Evolutionary conservation across 2,329 filamentous ascomycete genomes (phyloP).

Genomic region (Beauveria scarabaeidicola): DNA sequence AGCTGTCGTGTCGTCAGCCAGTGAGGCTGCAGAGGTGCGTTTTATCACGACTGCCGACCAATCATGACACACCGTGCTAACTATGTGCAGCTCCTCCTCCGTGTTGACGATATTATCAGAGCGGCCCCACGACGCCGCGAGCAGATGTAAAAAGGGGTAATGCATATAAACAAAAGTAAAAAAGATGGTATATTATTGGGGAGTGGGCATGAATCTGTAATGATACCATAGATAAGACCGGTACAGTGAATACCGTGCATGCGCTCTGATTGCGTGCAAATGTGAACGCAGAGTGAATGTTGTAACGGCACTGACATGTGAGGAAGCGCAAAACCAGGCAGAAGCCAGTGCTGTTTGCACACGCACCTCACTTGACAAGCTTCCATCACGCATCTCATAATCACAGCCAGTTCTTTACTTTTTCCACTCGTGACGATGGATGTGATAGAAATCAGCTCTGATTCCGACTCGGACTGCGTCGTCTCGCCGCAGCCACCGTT

Average conservation of each 20-base stretch:
- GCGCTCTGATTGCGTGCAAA: neutral
- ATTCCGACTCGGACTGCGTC: conserved; percentile 6
- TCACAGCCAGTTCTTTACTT: neutral
- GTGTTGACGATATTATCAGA: conserved; percentile 97
- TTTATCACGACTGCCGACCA: neutral
- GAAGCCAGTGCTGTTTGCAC: neutral
- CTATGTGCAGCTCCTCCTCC: conserved; percentile 36
- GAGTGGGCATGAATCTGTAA: conserved; percentile 27
- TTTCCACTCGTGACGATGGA: conserved; percentile 9
- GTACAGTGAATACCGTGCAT: neutral
- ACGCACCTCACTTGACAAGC: neutral
- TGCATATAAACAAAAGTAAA: conserved; percentile 13
- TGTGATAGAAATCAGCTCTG: conserved; percentile 8
- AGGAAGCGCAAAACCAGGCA: conserved; percentile 1
- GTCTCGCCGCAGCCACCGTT: neutral
- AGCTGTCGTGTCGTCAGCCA: conserved; percentile 93
- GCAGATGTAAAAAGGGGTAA: conserved; percentile 25
- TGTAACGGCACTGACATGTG: conserved; percentile 9
- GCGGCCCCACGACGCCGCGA: conserved; percentile 63
- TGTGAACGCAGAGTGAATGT: neutral
- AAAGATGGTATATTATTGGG: conserved; percentile 3
- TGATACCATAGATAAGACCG: conserved; percentile 27
- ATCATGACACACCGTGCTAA: conserved; percentile 15
- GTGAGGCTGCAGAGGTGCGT: conserved; percentile 88
- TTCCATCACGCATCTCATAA: conserved; percentile 7